These are phyloP conservation scores for Mycena sp. DNA, from an alignment of 1,284 basidiomycete genomes.

Conservation along the genomic window DNA sequence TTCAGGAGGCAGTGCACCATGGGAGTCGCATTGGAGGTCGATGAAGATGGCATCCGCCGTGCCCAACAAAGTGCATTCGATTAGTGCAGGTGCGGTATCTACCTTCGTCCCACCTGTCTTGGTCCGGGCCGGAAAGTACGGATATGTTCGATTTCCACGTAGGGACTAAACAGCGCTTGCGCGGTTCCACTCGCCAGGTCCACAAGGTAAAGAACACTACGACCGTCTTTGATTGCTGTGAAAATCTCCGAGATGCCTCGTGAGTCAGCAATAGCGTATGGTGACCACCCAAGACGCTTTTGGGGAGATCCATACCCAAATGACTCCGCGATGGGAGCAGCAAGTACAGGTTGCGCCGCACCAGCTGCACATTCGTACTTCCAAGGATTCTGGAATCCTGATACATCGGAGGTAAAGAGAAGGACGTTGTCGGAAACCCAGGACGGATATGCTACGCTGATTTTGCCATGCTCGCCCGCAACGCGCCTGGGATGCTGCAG, in stretches of 20 bases:
- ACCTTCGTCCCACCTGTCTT: conserved; percentile 49
- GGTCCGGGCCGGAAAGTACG: conserved; percentile 45
- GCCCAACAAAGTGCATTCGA: conserved; percentile 45
- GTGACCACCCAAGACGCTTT: conserved; percentile 63
- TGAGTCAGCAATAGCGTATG: conserved; percentile 59
- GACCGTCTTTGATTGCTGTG: conserved; percentile 58
- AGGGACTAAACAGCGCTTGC: conserved; percentile 11
- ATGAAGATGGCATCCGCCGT: conserved; percentile 5
- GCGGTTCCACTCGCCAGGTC: conserved; percentile 44
- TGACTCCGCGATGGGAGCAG: conserved; percentile 59
- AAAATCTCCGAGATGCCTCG: conserved; percentile 52
- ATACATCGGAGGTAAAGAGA: conserved; percentile 72
- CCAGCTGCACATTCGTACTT: conserved; percentile 51
- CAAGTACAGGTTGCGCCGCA: conserved; percentile 53
- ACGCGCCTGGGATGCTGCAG: conserved; percentile 51
- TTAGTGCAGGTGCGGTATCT: conserved; percentile 50
- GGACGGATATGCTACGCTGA: conserved; percentile 63
- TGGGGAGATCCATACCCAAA: conserved; percentile 60
- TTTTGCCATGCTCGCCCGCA: conserved; percentile 56
- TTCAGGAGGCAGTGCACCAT: conserved; percentile 35
- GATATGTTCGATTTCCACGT: conserved; percentile 38
- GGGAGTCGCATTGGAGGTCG: conserved; percentile 5
- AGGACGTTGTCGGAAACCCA: conserved; percentile 70
- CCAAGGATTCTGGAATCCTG: conserved; percentile 79
- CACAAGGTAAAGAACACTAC: conserved; percentile 58